Evolutionary conservation across 1,284 basidiomycete species (phyloP), one percentile per base, ranked within the genome.

Genomic region (Singerocomus inundabilis): DNA sequence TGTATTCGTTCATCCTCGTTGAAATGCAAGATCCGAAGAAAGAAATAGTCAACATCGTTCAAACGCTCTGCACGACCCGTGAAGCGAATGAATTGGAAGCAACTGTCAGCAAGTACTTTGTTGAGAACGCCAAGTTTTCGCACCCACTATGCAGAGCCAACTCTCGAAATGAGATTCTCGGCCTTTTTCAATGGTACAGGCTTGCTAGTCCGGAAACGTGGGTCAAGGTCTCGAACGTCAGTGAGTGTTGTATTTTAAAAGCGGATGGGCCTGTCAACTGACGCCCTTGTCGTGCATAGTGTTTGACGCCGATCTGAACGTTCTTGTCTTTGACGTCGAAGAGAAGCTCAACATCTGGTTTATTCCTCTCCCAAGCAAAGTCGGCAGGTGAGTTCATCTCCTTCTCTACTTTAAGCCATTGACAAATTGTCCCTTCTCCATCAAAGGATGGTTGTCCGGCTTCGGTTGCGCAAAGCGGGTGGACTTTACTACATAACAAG

Each of bases 101-200:
- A 6, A 48, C 53, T 0, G 43, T 67, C 39, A 45, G 4, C 1
- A 54, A 42, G 38, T 57, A 62, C 38, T 66, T 54, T 15, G 26
- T 40, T 16, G 32, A 48, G 3, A 52, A 69, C 34, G 64, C 63
- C 8, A 54, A 51, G 41, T 49, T 68, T 45, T 53, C 30, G 13
- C 62, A 68, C 47, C 55, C 60, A 6, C 13, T 68, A 26, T 67
- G 54, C 61, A 60, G 1, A 13, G 60, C 63, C 44, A 53, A 49
- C 34, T 57, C 62, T 5, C 46, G 64, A 26, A 57, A 58, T 46
- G 53, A 68, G 37, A 57, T 69, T 34, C 32, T 64, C 0, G 66
- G 64, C 15, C 35, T 67, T 33, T 69, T 57, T 52, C 55, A 67
- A 21, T 67, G 66, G 64, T 67, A 52, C 42, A 61, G 66, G 37